Evolutionary conservation across 2,329 filamentous ascomycete species (phyloP), one percentile per base, ranked within the genome.

Genomic region (Nemania sp.): DNA sequence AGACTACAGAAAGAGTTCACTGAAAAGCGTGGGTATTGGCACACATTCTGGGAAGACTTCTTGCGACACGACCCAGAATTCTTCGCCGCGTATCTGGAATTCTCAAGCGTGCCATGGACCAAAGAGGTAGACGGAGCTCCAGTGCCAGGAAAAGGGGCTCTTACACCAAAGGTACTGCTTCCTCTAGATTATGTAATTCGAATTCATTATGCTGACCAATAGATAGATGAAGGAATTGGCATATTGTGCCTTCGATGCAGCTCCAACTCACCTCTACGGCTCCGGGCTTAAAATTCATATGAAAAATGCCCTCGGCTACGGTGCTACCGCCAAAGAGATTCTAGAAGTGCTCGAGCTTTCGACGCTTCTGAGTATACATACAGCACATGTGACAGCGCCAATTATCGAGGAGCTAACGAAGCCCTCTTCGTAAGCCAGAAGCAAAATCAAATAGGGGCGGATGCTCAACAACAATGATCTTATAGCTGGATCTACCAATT

Each of bases 331-430:
- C 5, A 72, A 77, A 36, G 74, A 79, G 65, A 75, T 80, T 41
- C 68, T 77, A 65, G 76, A 79, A 59, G 74, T 78, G 0, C 59
- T 79, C 49, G 75, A 80, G 60, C 65, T 80, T 59, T 73, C 76
- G 2, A 70, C 65, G 3, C 43, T 66, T 8, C 44, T 68, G 48
- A 65, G 65, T 56, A 15, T 67, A 39, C 66, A 68, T 12, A 68
- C 64, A 9, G 64, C 60, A 4, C 66, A 68, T 57, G 64, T 68
- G 9, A 60, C 66, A n/a, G 62, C 61, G 8, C 65, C 66, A 2
- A 68, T 68, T 19, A 64, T 68, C 43, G 55, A 58, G 41, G 64
- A 68, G 44, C 15, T 60, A 37, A 45, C 17, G 3, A 8, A 22
- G 12, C 33, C 26, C 20, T 52, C 52, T 8, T 6, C 22, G 26